Conservation (phyloP, 2,329 filamentous ascomycete species). For the Graphiopsis chlorocephala region DNA sequence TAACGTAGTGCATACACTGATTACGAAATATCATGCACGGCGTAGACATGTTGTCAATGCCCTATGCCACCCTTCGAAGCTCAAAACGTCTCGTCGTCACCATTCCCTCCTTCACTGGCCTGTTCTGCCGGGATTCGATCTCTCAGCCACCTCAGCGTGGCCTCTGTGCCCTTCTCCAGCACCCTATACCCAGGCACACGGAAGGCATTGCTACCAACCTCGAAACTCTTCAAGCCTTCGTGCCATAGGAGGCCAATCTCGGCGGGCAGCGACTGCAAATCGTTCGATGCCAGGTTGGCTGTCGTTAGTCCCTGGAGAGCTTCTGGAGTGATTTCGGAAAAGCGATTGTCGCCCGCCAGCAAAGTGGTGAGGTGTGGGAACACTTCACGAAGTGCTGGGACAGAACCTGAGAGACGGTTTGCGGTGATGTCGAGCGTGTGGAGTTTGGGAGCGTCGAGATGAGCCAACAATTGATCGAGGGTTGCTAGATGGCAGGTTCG, state of each 20-base stretch:
- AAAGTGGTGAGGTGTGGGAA: constrained; percentile 72
- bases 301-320: constrained; percentile 70
- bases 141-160: constrained; percentile 75
- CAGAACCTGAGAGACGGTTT: constrained; percentile 68
- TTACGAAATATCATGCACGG: not conserved
- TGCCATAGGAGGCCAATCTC: constrained; percentile 74
- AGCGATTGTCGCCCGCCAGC: constrained; percentile 74
- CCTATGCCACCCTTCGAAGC: not conserved
- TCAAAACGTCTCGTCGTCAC: constrained; percentile 5
- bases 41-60: not conserved
- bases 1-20: not conserved
- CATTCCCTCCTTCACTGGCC: not conserved
- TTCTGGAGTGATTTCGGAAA: constrained; percentile 66
- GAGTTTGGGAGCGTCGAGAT: constrained; percentile 71
- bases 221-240: constrained; percentile 62
- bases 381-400: constrained; percentile 63
- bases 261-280: constrained; percentile 77
- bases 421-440: constrained; percentile 76
- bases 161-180: constrained; percentile 82
- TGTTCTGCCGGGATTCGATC: constrained; percentile 56
- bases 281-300: constrained; percentile 80
- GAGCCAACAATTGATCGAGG: constrained; percentile 62
- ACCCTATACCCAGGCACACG: constrained; percentile 81
- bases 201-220: constrained; percentile 83
- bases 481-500: constrained; percentile 70